A percentile compares a stretch with the other conserved stretches of the same genome.
Evolutionary conservation across 2,329 filamentous ascomycete species (phyloP).

Genomic region (Fusarium domesticum): DNA sequence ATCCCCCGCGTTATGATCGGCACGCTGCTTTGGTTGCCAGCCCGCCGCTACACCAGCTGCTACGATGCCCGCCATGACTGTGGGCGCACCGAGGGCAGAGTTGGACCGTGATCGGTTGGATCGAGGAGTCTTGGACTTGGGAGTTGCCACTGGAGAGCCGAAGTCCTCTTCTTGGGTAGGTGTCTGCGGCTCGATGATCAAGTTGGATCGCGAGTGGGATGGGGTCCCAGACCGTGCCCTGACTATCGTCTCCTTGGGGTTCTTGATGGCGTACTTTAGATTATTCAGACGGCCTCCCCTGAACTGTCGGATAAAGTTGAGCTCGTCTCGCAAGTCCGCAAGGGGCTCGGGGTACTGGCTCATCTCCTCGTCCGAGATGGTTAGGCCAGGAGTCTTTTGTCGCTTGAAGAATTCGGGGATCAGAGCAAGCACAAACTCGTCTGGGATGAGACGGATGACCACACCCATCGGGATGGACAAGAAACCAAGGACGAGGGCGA

Average conservation of each 20-base stretch:
- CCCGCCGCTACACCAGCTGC: conserved; percentile 72
- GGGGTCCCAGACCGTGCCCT: conserved; percentile 60
- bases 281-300: conserved; percentile 81
- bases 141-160: conserved; percentile 50
- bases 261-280: conserved; percentile 72
- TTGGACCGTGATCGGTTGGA: conserved; percentile 65
- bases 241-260: conserved; percentile 66
- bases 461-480: conserved; percentile 84
- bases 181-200: conserved; percentile 58
- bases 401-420: conserved; percentile 53
- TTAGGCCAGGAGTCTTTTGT: conserved; percentile 51
- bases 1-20: conserved; percentile 26
- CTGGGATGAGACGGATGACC: conserved; percentile 77
- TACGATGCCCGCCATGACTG: conserved; percentile 80
- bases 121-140: conserved; percentile 62
- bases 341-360: conserved; percentile 68
- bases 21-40: conserved; percentile 62
- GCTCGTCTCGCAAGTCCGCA: conserved; percentile 73
- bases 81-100: conserved; percentile 70
- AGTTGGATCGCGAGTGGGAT: conserved; percentile 63
- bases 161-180: conserved; percentile 58
- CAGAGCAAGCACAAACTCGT: conserved; percentile 57
- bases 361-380: conserved; percentile 66
- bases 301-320: conserved; percentile 74
- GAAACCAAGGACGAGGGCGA: conserved; percentile 78